Evolutionary conservation across 805 yeast genomes (phyloP).

Genomic region (Sugiyamaella chiloensis): DNA sequence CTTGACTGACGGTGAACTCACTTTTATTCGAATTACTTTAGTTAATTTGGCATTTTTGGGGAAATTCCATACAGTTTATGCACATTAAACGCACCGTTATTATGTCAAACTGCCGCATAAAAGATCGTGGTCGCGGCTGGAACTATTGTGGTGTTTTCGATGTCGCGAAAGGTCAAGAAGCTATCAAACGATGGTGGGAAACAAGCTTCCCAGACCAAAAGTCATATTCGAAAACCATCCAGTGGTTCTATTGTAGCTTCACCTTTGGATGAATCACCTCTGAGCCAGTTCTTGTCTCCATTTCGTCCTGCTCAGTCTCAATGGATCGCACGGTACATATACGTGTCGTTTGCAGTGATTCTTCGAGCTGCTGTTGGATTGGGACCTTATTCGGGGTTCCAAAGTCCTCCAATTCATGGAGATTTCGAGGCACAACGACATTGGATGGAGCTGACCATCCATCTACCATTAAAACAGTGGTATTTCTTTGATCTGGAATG

Average conservation of each 20-base stretch:
- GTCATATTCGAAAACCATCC: neutral
- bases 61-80: no score
- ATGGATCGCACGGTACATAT: conserved; percentile 82
- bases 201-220: no score
- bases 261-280: conserved; percentile 56
- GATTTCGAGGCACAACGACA: conserved; percentile 98
- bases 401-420: conserved; percentile 77
- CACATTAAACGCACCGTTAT: no score
- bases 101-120: no score
- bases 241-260: conserved; percentile 12
- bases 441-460: conserved; percentile 90
- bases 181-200: no score
- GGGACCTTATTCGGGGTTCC: conserved; percentile 79
- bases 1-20: no score
- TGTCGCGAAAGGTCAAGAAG: no score
- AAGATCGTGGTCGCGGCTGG: no score
- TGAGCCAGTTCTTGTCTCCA: conserved; percentile 72
- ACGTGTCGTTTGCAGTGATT: conserved; percentile 56
- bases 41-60: no score
- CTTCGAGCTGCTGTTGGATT: conserved; percentile 82
- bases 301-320: conserved; percentile 80
- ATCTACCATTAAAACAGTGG: conserved; percentile 75
- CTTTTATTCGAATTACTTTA: no score
- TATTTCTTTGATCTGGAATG: conserved; percentile 83
- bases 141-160: no score